Base-by-base conservation (phyloP, 208 protist species). In the Wallacemonas sp. region DNA sequence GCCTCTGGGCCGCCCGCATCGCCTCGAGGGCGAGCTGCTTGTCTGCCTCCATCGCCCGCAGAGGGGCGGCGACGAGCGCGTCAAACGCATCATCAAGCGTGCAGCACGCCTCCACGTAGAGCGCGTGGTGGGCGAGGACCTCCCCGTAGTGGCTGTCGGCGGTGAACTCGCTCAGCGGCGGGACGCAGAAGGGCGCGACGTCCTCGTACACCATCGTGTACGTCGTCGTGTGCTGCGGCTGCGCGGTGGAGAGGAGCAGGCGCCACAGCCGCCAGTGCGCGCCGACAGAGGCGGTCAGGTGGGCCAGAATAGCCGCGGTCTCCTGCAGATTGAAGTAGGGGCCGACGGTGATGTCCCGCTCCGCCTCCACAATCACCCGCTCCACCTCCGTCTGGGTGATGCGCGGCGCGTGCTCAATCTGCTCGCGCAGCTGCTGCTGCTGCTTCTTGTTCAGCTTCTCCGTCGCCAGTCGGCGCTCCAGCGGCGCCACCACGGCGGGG, bases 221-320 rank as follows among this genome's bases (percentile, higher is more conserved):
- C 29, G 57, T 39, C 22, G 38, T 33, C 42, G 39, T 50, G 1
- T 55, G 36, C 44, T 57, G 22, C 20, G 76, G 74, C 61, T 80
- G 72, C 41, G 50, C 38, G 16, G 62, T 57, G 14, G 65, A 33
- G 49, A 92, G 59, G 45, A 88, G 32, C 3, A 65, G 45, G 12
- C 46, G 67, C 72, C 87, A 87, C 57, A 95, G 77, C 12, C 76
- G 67, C 70, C 83, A 89, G 61, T 95, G 89, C 55, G 41, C 74
- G n/a, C 85, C 57, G 1, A 74, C 69, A 3, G 86, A 85, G n/a
- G 64, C 50, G 16, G 77, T 83, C 33, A 95, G 67, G 55, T 78
- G 89, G 28, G 87, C 74, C 20, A 89, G 74, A 32, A 93, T 65
- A 0, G 61, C 39, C 31, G 81, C 79, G 18, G 76, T 80, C 71